Conservation (phyloP, 768 basidiomycete genomes). For the Paxillus ammoniavirescens region DNA sequence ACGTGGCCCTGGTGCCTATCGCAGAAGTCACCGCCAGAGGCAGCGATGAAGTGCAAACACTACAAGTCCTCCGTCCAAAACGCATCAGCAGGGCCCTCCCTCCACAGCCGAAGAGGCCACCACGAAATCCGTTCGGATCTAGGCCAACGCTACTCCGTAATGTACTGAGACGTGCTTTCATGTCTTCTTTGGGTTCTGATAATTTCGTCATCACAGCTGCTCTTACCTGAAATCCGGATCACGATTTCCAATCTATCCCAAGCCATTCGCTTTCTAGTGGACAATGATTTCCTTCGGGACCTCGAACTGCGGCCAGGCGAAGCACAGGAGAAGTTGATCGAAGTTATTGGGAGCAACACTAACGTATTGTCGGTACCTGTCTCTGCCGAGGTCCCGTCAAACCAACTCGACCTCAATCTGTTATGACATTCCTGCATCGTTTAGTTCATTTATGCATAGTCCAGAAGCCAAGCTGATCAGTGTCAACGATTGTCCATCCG, state of each 20-base stretch:
- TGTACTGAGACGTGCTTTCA: conserved; percentile 41
- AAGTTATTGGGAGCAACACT: conserved; percentile 44
- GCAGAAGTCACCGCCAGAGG: conserved; percentile 9
- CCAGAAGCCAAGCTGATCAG: not conserved
- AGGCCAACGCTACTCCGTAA: conserved; percentile 76
- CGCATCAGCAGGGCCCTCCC: conserved; percentile 24
- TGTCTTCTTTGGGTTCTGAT: not conserved
- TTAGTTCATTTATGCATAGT: not conserved
- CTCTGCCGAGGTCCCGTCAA: not conserved
- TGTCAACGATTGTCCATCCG: not conserved
- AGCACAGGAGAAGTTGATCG: conserved; percentile 59
- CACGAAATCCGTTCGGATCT: conserved; percentile 63
- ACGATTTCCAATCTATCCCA: conserved; percentile 92
- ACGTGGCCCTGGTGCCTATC: conserved; percentile 4
- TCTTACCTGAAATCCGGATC: conserved; percentile 81
- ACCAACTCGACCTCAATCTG: not conserved
- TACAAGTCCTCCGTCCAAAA: conserved; percentile 4
- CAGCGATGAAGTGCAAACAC: conserved; percentile 5
- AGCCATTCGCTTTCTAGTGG: conserved; percentile 85
- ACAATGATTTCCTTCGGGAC: conserved; percentile 80
- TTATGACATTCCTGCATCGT: not conserved
- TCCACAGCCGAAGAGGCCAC: conserved; percentile 47
- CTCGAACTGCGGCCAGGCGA: conserved; percentile 84
- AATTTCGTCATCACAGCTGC: conserved; percentile 47
- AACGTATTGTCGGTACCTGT: not conserved